A percentile compares a stretch with the other conserved stretches of the same genome.
phyloP scores from a whole-genome alignment of 192 early-diverging fungal genomes.

The Coemansia pectinata region DNA sequence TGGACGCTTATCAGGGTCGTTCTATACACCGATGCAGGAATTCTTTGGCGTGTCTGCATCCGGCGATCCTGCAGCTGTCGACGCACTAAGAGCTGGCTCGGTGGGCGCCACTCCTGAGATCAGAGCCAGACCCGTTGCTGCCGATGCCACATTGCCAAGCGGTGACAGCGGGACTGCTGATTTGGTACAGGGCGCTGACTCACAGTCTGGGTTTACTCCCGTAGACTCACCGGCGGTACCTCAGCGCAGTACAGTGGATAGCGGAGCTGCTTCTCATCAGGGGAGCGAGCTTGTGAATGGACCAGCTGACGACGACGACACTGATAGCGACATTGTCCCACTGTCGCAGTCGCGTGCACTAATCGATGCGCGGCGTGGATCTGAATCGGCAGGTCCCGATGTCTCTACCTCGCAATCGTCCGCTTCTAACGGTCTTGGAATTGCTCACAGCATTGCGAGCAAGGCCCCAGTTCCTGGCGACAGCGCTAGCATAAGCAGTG shows the following conservation, averaged over 20 bases:
- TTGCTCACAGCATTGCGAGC: neutral
- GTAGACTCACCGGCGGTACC: slow-evolving; percentile 32
- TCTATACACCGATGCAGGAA: slow-evolving; percentile 49
- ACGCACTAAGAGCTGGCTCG: neutral
- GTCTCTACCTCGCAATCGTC: neutral
- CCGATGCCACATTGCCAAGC: neutral
- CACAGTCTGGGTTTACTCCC: slow-evolving; percentile 18
- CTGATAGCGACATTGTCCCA: slow-evolving; percentile 50
- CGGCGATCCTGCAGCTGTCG: slow-evolving; percentile 2
- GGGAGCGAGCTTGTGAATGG: neutral
- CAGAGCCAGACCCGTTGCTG: neutral
- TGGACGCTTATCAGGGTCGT: slow-evolving; percentile 4
- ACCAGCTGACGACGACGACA: slow-evolving; percentile 18
- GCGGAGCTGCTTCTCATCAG: neutral
- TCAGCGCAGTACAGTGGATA: slow-evolving; percentile 23
- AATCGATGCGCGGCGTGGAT: slow-evolving; percentile 10
- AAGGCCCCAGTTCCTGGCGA: neutral
- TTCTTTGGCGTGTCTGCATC: slow-evolving; percentile 33
- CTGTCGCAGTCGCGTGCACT: slow-evolving; percentile 39
- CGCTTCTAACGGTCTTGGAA: neutral
- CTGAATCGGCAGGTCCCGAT: neutral
- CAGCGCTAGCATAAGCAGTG: neutral
- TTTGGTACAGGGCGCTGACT: slow-evolving; percentile 31
- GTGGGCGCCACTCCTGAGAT: slow-evolving; percentile 10
- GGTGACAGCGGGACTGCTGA: neutral